phyloP scores from a whole-genome alignment of 768 basidiomycete genomes.

The Naematelia encephala region DNA sequence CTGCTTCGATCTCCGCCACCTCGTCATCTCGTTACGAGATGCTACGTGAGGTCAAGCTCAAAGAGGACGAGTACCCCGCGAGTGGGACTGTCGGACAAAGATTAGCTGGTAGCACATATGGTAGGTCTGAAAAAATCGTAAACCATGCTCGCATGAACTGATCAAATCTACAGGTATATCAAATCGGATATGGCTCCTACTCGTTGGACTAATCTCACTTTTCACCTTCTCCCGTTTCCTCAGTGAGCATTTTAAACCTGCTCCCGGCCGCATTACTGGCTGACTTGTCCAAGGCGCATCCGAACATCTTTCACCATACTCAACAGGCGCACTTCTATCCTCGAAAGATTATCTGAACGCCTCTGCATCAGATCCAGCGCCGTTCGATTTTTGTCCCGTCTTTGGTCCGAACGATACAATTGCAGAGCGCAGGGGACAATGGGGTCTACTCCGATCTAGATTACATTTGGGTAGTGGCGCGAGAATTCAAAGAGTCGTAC shows the following conservation, averaged over 20 bases:
- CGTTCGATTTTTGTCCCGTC: slow-evolving; percentile 87
- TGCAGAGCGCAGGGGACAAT: slow-evolving; percentile 72
- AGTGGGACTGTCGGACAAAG: slow-evolving; percentile 11
- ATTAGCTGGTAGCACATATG: slow-evolving; percentile 9
- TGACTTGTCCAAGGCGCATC: neutral
- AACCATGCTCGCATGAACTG: neutral
- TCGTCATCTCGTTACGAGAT: too few relatives aligned
- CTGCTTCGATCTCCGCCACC: too few relatives aligned
- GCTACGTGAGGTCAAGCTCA: slow-evolving; percentile 44
- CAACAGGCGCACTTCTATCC: slow-evolving; percentile 37
- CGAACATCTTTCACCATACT: slow-evolving; percentile 19
- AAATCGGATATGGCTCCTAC: slow-evolving; percentile 31
- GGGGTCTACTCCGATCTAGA: slow-evolving; percentile 68
- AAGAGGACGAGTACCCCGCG: slow-evolving; percentile 26
- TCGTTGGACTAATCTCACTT: slow-evolving; percentile 23
- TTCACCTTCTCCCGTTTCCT: slow-evolving; percentile 30
- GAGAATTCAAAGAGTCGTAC: slow-evolving; percentile 74
- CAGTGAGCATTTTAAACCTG: neutral
- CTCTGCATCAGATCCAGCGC: slow-evolving; percentile 56
- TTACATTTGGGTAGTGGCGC: slow-evolving; percentile 75
- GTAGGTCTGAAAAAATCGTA: slow-evolving; percentile 1
- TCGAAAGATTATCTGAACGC: slow-evolving; percentile 81
- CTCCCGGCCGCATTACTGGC: neutral
- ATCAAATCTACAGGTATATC: slow-evolving; percentile 23
- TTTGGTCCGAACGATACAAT: slow-evolving; percentile 79